phyloP scores from a whole-genome alignment of 108 stramenopile genomes.

The Cylindrotheca fusiformis region DNA sequence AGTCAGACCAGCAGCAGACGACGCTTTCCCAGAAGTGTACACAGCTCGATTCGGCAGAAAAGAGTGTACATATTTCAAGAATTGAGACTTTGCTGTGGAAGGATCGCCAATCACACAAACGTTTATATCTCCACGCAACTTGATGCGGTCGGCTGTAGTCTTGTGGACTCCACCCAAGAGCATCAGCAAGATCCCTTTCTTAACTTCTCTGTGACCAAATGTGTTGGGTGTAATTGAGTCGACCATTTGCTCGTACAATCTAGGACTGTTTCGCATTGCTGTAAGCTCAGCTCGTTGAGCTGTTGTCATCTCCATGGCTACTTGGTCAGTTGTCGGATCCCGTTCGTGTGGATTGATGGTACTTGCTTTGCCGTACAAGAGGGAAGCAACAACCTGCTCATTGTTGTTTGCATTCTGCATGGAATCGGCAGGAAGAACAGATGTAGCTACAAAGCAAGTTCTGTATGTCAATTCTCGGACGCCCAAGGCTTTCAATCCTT shows the following conservation, averaged over 20 bases:
- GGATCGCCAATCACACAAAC: slow-evolving; percentile 98
- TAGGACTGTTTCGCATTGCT: slow-evolving; percentile 63
- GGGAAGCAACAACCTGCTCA: slow-evolving; percentile 43
- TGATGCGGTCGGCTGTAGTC: slow-evolving; percentile 93
- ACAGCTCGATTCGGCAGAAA: slow-evolving; percentile 92
- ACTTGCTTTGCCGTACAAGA: slow-evolving; percentile 22
- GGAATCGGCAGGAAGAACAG: slow-evolving; percentile 73
- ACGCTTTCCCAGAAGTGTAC: slow-evolving; percentile 97
- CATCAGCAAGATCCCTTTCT: slow-evolving; percentile 95
- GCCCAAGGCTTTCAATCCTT: slow-evolving; percentile 88
- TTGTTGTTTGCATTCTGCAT: slow-evolving; percentile 28
- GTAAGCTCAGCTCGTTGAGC: slow-evolving; percentile 87
- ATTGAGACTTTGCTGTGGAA: slow-evolving; percentile 97
- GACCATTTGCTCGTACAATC: slow-evolving; percentile 78
- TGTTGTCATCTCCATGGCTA: slow-evolving; percentile 83
- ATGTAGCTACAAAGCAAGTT: slow-evolving; percentile 91
- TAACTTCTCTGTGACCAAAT: slow-evolving; percentile 96
- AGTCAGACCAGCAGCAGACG: slow-evolving; percentile 97
- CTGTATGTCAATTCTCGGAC: slow-evolving; percentile 96
- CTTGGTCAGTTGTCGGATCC: slow-evolving; percentile 74
- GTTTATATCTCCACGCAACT: slow-evolving; percentile 97
- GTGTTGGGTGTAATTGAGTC: slow-evolving; percentile 91
- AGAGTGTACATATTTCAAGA: slow-evolving; percentile 93
- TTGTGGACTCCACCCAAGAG: slow-evolving; percentile 97
- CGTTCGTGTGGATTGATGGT: slow-evolving; percentile 14